Base-by-base conservation (phyloP, 371 early-diverging fungal genomes). In the Actinomortierella ambigua region DNA sequence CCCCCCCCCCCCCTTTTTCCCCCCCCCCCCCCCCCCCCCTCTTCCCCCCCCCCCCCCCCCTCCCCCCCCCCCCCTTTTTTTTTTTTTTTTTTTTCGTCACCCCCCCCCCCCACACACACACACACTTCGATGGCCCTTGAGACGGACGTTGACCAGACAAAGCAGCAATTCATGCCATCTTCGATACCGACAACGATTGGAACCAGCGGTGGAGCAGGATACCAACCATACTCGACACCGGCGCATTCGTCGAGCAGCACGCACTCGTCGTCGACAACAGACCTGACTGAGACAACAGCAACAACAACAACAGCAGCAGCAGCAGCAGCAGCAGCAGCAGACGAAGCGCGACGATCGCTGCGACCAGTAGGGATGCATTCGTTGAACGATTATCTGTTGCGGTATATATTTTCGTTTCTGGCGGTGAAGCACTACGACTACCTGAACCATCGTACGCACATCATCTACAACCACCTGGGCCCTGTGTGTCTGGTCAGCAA, bases 391-490 rank as follows among this genome's bases (percentile, higher is more conserved):
- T 62, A 59, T 13, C 66, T 73, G 22, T 40, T 73, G 39, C 66
- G 73, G 2, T 73, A 73, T 53, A 73, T 73, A 41, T 73, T 73
- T 53, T 66, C 67, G 8, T 73, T 66, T 44, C 55, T 73, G 15
- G 59, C 73, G 1, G 48, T 73, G 28, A 63, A 66, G 48, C 73
- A 73, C 28, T 73, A 73, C 63, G 73, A 73, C 48, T 73, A 73
- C 50, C 58, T 73, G 5, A 73, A 73, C 53, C 73, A 73, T 27
- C 73, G 73, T 41, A 66, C 73, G 13, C 67, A 73, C 52, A 73
- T 55, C 29, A 34, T 73, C 43, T 73, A 66, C 58, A 73, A 63
- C 47, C 62, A 66, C 40, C 73, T 73, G n/a, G 73, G 67, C 15
- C 73, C 73, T 3, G 66, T 59, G 55, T 53, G 60, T 27, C 59